phyloP scores from a whole-genome alignment of 331 rosid genomes.

The Acacia pycnantha region DNA sequence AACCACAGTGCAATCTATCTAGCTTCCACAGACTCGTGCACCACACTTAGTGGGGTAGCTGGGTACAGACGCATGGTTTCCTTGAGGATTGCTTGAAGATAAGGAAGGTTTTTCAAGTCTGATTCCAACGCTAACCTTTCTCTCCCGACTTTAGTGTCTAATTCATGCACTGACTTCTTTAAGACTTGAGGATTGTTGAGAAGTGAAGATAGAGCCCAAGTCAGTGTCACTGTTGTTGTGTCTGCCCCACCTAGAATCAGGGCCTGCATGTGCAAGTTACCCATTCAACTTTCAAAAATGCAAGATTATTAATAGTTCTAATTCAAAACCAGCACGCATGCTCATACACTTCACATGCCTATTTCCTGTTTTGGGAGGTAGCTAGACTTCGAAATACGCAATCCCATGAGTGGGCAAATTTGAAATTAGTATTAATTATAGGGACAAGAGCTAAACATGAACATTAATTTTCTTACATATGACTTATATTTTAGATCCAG shows the following conservation, averaged over 20 bases:
- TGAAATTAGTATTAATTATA: too few species aligned
- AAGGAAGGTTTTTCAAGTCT: slow-evolving; percentile 6
- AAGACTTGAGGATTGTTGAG: slow-evolving; percentile 32
- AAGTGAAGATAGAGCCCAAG: slow-evolving; percentile 41
- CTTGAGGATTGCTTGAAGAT: slow-evolving; percentile 12
- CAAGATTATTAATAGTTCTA: too few species aligned
- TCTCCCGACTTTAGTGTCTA: slow-evolving; percentile 40
- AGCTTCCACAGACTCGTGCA: slow-evolving; percentile 34
- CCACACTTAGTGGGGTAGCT: not conserved
- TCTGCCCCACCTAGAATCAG: slow-evolving; percentile 40
- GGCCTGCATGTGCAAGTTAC: not conserved
- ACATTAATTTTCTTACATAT: too few species aligned
- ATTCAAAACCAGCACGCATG: too few species aligned
- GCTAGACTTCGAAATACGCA: too few species aligned
- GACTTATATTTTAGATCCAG: too few species aligned
- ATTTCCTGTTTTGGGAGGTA: too few species aligned
- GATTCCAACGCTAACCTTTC: not conserved
- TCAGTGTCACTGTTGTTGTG: slow-evolving; percentile 35
- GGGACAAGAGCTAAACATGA: too few species aligned
- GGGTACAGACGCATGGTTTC: slow-evolving; percentile 33
- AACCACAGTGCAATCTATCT: slow-evolving; percentile 43
- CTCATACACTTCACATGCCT: too few species aligned
- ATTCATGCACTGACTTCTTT: slow-evolving; percentile 31
- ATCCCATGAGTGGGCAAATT: too few species aligned
- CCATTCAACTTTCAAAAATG: too few species aligned